Evolutionary conservation across 2,329 filamentous ascomycete genomes (phyloP).

Genomic region (Ophiocordyceps unilateralis): DNA sequence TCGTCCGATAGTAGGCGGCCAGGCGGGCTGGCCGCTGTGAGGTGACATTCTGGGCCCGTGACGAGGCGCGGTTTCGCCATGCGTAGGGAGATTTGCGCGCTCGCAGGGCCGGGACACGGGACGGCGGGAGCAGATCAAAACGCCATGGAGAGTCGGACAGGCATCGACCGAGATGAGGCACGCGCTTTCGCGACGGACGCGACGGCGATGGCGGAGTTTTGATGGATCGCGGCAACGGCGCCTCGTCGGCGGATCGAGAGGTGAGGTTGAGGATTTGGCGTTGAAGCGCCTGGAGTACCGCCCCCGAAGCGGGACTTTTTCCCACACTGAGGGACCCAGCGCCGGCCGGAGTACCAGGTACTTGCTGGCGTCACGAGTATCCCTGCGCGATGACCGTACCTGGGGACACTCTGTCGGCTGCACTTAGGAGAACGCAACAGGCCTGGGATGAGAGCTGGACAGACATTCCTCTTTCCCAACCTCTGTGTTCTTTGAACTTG

Average conservation of each 20-base stretch:
- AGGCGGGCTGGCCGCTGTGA: slow-evolving; percentile 47
- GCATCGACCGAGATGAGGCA: slow-evolving; percentile 34
- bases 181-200: slow-evolving; percentile 19
- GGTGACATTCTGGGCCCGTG: slow-evolving; percentile 44
- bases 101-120: slow-evolving; percentile 30
- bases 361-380: neutral
- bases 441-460: too few species aligned
- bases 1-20: slow-evolving; percentile 39
- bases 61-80: slow-evolving; percentile 37
- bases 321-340: slow-evolving; percentile 2
- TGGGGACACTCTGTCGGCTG: neutral
- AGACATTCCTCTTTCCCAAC: too few species aligned
- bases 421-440: too few species aligned
- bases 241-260: slow-evolving; percentile 35
- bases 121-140: slow-evolving; percentile 27
- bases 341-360: neutral
- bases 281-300: slow-evolving; percentile 17
- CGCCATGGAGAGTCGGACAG: slow-evolving; percentile 30
- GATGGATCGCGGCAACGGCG: slow-evolving; percentile 32
- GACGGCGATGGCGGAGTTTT: slow-evolving; percentile 25
- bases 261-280: slow-evolving; percentile 34
- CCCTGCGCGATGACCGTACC: neutral
- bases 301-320: slow-evolving; percentile 23
- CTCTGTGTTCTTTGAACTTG: too few species aligned
- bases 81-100: slow-evolving; percentile 31